Evolutionary conservation across 495 filamentous ascomycete genomes (phyloP).

Genomic region (Penicillium riverlandense): DNA sequence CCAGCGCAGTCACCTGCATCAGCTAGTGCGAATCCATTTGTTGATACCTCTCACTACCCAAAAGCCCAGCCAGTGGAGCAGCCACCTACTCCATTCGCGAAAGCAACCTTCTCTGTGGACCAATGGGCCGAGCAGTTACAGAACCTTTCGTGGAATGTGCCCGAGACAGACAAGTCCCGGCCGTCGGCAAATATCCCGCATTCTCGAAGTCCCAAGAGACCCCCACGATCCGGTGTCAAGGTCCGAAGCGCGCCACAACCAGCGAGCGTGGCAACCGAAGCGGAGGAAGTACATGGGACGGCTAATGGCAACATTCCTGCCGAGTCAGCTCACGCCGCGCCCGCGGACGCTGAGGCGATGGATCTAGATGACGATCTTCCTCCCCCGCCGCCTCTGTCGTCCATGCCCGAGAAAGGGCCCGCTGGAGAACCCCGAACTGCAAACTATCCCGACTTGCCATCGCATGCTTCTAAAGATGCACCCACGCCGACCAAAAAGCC

Average conservation of each 20-base stretch:
- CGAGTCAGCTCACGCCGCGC: conserved; percentile 4
- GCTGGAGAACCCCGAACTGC: not conserved
- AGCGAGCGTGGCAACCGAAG: conserved; percentile 34
- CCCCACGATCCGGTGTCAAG: conserved; percentile 17
- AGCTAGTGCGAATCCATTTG: conserved; percentile 9
- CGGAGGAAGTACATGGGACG: conserved; percentile 32
- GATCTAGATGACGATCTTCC: conserved; percentile 40
- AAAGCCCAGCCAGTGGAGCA: conserved; percentile 7
- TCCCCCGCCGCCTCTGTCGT: conserved; percentile 3
- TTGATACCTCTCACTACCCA: not conserved
- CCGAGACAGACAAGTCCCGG: conserved; percentile 24
- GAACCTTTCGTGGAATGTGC: conserved; percentile 44
- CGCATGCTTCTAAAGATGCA: conserved; percentile 8
- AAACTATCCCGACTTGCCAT: conserved; percentile 13
- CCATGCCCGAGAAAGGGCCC: conserved; percentile 2
- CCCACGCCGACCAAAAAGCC: conserved; percentile 13
- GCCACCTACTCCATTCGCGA: conserved; percentile 26
- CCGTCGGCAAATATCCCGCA: conserved; percentile 20
- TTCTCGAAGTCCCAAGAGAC: conserved; percentile 32
- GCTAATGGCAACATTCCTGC: conserved; percentile 10
- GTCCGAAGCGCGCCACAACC: conserved; percentile 23
- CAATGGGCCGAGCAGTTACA: conserved; percentile 61
- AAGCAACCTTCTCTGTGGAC: conserved; percentile 53
- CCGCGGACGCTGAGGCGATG: conserved; percentile 34
- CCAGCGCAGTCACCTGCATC: conserved; percentile 9